These are phyloP conservation scores for Wickerhamiella hasegawae DNA, from an alignment of 805 yeast species.

Conservation along the genomic window DNA sequence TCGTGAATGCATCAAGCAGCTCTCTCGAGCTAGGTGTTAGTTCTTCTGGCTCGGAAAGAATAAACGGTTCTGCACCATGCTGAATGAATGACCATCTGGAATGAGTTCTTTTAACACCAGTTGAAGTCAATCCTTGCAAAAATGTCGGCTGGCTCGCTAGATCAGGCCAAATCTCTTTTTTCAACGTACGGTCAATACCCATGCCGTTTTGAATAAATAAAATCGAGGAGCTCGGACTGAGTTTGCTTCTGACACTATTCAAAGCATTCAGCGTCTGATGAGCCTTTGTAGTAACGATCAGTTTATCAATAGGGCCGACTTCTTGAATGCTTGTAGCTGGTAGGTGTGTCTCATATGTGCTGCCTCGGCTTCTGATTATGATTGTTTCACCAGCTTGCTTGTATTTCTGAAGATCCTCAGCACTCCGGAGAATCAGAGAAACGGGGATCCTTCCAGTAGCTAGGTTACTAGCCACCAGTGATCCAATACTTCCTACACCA, in stretches of 20 bases:
- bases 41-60: background rate
- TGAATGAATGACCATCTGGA: background rate
- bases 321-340: constrained; percentile 10
- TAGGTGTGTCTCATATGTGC: constrained; percentile 4
- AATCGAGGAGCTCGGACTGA: constrained; percentile 37
- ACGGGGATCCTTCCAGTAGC: too few relatives aligned
- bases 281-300: constrained; percentile 69
- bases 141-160: constrained; percentile 33
- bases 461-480: background rate
- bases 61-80: background rate
- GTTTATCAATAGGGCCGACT: constrained; percentile 28
- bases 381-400: background rate
- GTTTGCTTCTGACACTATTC: constrained; percentile 32
- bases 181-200: constrained; percentile 46
- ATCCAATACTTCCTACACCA: background rate
- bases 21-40: background rate
- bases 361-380: background rate
- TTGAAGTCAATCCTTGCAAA: constrained; percentile 33
- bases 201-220: constrained; percentile 74
- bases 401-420: background rate
- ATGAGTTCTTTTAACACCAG: background rate
- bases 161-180: constrained; percentile 36
- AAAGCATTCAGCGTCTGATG: constrained; percentile 56
- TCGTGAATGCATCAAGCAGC: background rate
- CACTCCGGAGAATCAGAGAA: background rate